Evolutionary conservation across 208 protist species (phyloP), one percentile per base, ranked within the genome.

Genomic region (Balamuthia mandrillaris): DNA sequence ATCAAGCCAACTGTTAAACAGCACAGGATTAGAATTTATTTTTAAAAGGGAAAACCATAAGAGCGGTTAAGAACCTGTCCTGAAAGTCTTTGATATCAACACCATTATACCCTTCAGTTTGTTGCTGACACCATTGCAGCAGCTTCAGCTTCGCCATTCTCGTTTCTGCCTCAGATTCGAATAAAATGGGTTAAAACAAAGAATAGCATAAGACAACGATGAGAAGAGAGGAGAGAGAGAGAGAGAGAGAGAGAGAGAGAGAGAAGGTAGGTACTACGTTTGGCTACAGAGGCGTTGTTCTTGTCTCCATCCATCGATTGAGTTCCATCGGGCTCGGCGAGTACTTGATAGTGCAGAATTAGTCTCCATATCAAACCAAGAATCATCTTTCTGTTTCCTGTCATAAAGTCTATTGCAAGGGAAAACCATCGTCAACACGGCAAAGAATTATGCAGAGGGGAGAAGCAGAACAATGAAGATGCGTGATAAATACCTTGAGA

Each of bases 21-120:
- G 35, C 9, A 29, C 14, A 5, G 52, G 33, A 29, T 9, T 0
- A n/a, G 31, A 72, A 44, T 33, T 44, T 47, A 33, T 7, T 14
- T 16, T 66, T 9, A 10, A 14, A 24, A 9, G 14, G 14, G 60
- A 24, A 16, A 35, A 10, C 27, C 27, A 9, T 66, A 24, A 35
- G 12, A 14, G n/a, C 18, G 12, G 29, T 35, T 10, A 9, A 35
- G 60, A 10, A 79, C 4, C 60, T 86, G 16, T 63, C 88, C 24
- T 70, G 65, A 85, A 95, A 95, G 78, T 95, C 90, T 29, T 84
- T 35, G 14, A 95, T 89, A 63, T 91, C 91, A 12, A 92, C 88
- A 21, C 81, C 82, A 35, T 81, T 72, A 51, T 93, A 92, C 16
- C 81, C 89, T 52, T 65, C 66, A 1, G 91, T 94, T 81, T 94